Evolutionary conservation across 306 rosid genomes (phyloP).

Genomic region (Prunus davidiana): DNA sequence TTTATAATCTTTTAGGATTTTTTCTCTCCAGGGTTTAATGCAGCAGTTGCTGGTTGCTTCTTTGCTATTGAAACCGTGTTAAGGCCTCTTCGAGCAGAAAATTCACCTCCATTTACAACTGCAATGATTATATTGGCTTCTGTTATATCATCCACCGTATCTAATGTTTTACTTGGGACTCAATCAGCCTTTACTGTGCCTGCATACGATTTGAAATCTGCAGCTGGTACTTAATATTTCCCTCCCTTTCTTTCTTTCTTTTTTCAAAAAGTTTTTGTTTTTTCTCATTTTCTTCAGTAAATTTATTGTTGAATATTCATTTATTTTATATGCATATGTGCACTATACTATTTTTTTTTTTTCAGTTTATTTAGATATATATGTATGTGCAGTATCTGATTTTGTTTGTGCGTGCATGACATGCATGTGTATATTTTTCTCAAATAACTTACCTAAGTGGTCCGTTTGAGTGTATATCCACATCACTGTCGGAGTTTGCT

Average conservation of each 20-base stretch:
- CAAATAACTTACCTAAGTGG: neutral
- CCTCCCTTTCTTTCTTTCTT: constrained; percentile 5
- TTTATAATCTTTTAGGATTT: constrained; percentile 19
- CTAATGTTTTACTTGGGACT: constrained; percentile 81
- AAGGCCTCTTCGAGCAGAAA: constrained; percentile 93
- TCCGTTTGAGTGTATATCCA: neutral
- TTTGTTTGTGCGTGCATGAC: neutral
- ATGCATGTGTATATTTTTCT: neutral
- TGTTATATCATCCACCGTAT: constrained; percentile 93
- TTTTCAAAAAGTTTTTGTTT: neutral
- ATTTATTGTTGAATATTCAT: neutral
- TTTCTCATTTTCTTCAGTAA: neutral
- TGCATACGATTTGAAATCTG: constrained; percentile 88
- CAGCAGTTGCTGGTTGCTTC: constrained; percentile 99
- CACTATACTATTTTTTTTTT: neutral
- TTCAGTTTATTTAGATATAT: neutral
- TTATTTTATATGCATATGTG: neutral
- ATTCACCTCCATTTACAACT: constrained; percentile 97
- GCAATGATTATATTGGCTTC: constrained; percentile 99
- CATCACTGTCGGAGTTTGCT: neutral
- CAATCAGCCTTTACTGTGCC: constrained; percentile 95
- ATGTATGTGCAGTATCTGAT: neutral
- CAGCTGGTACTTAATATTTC: constrained; percentile 68
- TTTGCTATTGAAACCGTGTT: constrained; percentile 97
- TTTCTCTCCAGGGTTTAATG: constrained; percentile 81